phyloP scores from a whole-genome alignment of 768 basidiomycete species.

The Amanita rubescens region DNA sequence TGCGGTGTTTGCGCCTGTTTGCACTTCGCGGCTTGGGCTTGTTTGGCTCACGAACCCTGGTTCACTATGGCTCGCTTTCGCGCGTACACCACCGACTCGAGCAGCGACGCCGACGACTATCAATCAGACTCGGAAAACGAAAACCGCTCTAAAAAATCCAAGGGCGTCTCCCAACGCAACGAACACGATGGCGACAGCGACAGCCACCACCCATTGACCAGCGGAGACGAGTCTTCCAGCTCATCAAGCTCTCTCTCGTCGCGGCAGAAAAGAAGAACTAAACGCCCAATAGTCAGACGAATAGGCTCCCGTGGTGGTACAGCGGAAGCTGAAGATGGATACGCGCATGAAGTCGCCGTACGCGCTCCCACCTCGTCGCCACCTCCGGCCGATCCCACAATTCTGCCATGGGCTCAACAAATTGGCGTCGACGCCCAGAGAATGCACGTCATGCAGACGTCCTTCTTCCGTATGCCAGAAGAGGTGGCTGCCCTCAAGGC shows the following conservation, averaged over 20 bases:
- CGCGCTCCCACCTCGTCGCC: conserved; percentile 26
- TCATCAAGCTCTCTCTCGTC: conserved; percentile 27
- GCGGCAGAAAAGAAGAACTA: background rate
- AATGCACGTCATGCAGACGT: conserved; percentile 91
- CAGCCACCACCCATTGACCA: conserved; percentile 17
- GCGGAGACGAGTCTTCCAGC: conserved; percentile 22
- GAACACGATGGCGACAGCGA: conserved; percentile 25
- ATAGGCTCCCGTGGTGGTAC: conserved; percentile 34
- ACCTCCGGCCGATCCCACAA: conserved; percentile 33
- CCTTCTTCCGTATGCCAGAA: conserved; percentile 73
- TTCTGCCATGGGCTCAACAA: conserved; percentile 66
- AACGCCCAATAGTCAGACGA: background rate
- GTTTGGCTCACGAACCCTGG: background rate
- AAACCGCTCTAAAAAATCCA: conserved; percentile 10
- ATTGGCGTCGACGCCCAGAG: conserved; percentile 78
- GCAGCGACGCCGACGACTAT: conserved; percentile 40
- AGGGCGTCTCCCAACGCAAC: conserved; percentile 19
- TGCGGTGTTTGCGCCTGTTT: background rate
- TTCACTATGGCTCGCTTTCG: conserved; percentile 58
- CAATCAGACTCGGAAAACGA: conserved; percentile 8
- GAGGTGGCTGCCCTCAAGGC: conserved; percentile 60
- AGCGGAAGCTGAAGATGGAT: conserved; percentile 47
- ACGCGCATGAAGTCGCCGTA: conserved; percentile 35
- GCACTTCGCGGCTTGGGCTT: background rate
- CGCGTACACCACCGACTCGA: conserved; percentile 55